Percentiles rank a stretch among this genome's conserved stretches.
phyloP scores from a whole-genome alignment of 305 asterid genomes.

The Solanum aculeatissimum region DNA sequence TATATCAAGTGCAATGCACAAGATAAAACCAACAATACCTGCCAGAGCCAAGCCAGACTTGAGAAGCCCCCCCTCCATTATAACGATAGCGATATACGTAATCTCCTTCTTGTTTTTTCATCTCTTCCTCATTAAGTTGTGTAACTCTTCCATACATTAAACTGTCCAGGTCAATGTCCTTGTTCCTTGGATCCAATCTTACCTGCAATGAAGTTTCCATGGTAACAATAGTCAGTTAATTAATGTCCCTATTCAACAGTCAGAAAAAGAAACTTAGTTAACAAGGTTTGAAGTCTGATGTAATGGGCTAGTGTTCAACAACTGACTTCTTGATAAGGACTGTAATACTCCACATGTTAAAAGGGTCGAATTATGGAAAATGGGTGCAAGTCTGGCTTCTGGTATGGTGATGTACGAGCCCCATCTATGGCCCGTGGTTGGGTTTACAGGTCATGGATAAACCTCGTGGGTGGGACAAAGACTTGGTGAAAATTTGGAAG shows the following conservation, averaged over 20 bases:
- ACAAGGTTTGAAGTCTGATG: not conserved
- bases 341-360: too few species aligned
- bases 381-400: too few species aligned
- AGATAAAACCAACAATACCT: constrained; percentile 39
- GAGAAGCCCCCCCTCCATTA: constrained; percentile 98
- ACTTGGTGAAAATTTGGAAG: too few species aligned
- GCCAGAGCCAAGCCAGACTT: constrained; percentile 99
- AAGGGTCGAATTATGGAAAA: too few species aligned
- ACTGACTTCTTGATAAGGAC: not conserved
- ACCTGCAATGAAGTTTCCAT: constrained; percentile 32
- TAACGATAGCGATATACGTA: constrained; percentile 88
- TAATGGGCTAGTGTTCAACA: not conserved
- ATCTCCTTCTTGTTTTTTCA: constrained; percentile 90
- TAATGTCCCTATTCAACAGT: not conserved
- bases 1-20: not conserved
- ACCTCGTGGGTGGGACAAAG: too few species aligned
- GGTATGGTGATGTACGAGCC: too few species aligned
- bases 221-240: not conserved
- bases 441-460: too few species aligned
- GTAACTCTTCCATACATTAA: constrained; percentile 62
- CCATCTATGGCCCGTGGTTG: too few species aligned
- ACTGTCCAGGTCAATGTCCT: constrained; percentile 75
- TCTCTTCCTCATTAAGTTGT: constrained; percentile 65
- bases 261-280: not conserved
- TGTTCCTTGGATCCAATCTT: constrained; percentile 89